Evolutionary conservation across 2,329 filamentous ascomycete genomes (phyloP).

Genomic region (Sporothrix variecibatus): DNA sequence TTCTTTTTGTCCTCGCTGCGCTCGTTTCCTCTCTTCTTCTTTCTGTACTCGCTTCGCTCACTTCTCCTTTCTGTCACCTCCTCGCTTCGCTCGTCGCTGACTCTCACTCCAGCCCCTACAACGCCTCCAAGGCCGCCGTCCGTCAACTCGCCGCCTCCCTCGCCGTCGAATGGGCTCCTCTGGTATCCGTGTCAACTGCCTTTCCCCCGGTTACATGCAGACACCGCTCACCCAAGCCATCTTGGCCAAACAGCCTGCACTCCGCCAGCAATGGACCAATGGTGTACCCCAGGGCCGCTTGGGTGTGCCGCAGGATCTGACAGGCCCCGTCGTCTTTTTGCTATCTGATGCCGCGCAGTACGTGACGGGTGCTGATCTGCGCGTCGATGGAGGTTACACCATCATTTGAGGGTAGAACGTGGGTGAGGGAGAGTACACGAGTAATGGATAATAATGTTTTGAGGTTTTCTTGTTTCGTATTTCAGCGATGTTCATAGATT

Average conservation of each 20-base stretch:
- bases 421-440: too few species aligned
- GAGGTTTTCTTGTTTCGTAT: background rate
- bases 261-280: conserved; percentile 87
- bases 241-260: conserved; percentile 85
- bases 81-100: background rate
- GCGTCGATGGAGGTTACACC: conserved; percentile 90
- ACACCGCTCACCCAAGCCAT: conserved; percentile 95
- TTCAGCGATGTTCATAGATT: background rate
- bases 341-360: conserved; percentile 77
- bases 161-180: conserved; percentile 90
- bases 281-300: conserved; percentile 93
- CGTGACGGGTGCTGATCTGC: conserved; percentile 71
- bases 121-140: conserved; percentile 89
- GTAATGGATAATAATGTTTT: background rate
- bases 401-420: conserved; percentile 56
- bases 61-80: background rate
- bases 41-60: background rate
- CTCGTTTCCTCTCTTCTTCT: too few species aligned
- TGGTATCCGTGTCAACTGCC: conserved; percentile 91
- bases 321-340: conserved; percentile 88
- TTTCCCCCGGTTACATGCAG: conserved; percentile 95
- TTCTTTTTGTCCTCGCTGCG: conserved; percentile 21
- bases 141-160: conserved; percentile 83
- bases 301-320: conserved; percentile 87
- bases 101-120: conserved; percentile 67